phyloP scores from a whole-genome alignment of 129 eudicot genomes.

The Artemisia tridentata region DNA sequence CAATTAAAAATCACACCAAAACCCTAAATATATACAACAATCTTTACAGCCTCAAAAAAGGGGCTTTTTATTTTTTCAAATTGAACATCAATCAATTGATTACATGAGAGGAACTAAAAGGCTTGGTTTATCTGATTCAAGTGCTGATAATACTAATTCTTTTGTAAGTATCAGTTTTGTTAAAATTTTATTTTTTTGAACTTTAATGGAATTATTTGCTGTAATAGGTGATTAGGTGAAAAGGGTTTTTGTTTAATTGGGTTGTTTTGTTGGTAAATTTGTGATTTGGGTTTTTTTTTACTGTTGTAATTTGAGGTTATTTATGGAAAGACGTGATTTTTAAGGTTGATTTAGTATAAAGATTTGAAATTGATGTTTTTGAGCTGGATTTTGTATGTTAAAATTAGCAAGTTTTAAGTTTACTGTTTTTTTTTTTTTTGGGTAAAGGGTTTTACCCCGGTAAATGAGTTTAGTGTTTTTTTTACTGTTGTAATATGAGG shows the following conservation, averaged over 20 bases:
- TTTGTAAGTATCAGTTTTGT: constrained; percentile 35
- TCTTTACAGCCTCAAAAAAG: constrained; percentile 24
- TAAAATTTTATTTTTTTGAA: background rate
- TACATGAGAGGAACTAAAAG: constrained; percentile 55
- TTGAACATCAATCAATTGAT: constrained; percentile 12
- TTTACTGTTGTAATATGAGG: too few species aligned
- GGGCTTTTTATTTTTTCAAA: constrained; percentile 17
- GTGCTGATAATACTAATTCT: constrained; percentile 36
- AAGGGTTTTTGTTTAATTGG: constrained; percentile 18
- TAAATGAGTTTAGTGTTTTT: too few species aligned
- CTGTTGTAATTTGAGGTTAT: constrained; percentile 16
- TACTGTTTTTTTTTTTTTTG: background rate
- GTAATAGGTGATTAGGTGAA: background rate
- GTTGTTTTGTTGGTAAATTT: constrained; percentile 1
- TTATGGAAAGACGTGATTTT: background rate
- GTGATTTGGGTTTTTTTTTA: constrained; percentile 3
- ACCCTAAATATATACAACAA: too few species aligned
- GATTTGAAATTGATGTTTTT: background rate
- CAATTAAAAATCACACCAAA: constrained; percentile 10
- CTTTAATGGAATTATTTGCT: background rate
- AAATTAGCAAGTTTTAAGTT: too few species aligned
- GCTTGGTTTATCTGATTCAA: constrained; percentile 39
- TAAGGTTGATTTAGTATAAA: constrained; percentile 1
- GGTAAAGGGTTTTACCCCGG: too few species aligned
- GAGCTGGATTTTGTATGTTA: too few species aligned